Evolutionary conservation across 495 filamentous ascomycete genomes (phyloP).

Genomic region (Recurvomyces mirabilis): DNA sequence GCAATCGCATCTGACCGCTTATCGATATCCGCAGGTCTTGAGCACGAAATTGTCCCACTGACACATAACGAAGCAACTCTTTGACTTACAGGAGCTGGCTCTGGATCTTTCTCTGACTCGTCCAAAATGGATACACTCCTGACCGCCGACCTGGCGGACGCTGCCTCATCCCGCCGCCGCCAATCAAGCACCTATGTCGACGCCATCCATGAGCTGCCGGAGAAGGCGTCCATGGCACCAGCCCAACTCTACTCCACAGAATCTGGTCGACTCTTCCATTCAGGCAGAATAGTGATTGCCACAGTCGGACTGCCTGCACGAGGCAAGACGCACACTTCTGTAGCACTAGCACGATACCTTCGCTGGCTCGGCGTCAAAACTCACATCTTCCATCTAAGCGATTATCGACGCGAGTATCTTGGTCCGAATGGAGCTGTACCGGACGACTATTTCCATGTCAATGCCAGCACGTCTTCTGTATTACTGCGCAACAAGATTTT

Average conservation of each 20-base stretch:
- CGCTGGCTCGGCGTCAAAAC: conserved; percentile 98
- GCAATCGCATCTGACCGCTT: no score
- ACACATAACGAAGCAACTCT: no score
- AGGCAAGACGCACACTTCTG: conserved; percentile 97
- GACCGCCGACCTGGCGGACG: conserved; percentile 68
- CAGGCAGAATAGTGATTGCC: conserved; percentile 90
- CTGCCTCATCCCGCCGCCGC: conserved; percentile 70
- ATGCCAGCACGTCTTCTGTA: conserved; percentile 78
- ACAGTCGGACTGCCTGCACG: conserved; percentile 92
- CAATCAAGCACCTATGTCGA: conserved; percentile 93
- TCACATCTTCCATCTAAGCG: conserved; percentile 90
- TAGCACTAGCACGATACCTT: conserved; percentile 88
- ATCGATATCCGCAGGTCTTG: no score
- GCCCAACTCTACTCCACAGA: conserved; percentile 97
- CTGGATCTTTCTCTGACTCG: no score
- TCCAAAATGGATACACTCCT: conserved; percentile 19
- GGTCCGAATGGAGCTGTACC: conserved; percentile 79
- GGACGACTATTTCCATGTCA: conserved; percentile 94
- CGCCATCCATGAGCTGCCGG: conserved; percentile 87
- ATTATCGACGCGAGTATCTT: conserved; percentile 87
- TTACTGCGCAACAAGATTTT: conserved; percentile 91
- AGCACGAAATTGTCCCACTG: no score
- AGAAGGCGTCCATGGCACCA: conserved; percentile 76
- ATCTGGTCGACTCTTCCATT: conserved; percentile 93
- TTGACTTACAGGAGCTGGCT: no score